Evolutionary conservation across 202 grass and related monocot species (phyloP).

Genomic region (Digitaria exilis): DNA sequence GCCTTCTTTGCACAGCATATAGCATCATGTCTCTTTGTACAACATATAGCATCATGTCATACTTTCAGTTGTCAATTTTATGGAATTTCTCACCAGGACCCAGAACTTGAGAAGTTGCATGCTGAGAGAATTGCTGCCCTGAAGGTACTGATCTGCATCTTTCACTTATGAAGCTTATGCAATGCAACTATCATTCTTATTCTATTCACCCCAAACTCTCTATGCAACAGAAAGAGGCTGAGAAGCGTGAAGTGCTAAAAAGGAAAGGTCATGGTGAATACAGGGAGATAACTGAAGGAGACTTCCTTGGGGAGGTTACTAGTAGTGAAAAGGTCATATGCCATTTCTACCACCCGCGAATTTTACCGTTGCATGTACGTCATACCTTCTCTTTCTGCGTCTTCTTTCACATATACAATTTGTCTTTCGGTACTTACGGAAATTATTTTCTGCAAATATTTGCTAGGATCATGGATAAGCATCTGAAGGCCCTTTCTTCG

Average conservation of each 20-base stretch:
- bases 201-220: not conserved
- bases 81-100: conserved; percentile 54
- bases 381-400: conserved; percentile 14
- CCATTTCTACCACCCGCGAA: conserved; percentile 99
- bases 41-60: not conserved
- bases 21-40: too few relatives aligned
- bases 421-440: not conserved
- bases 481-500: conserved; percentile 78
- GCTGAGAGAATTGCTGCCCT: conserved; percentile 93
- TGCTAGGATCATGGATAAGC: conserved; percentile 97
- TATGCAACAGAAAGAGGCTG: conserved; percentile 77
- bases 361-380: conserved; percentile 98
- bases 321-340: conserved; percentile 90
- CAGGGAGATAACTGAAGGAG: conserved; percentile 92
- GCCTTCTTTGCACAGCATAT: not conserved
- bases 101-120: conserved; percentile 95
- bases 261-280: conserved; percentile 92
- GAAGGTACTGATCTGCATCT: conserved; percentile 58
- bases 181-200: not conserved
- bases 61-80: not conserved
- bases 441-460: conserved; percentile 28
- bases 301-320: conserved; percentile 96
- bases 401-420: not conserved
- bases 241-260: conserved; percentile 96
- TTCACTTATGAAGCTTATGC: conserved; percentile 21